Evolutionary conservation across 371 early-diverging fungal genomes (phyloP), one percentile per base, ranked within the genome.

Genomic region (Circinella minor): DNA sequence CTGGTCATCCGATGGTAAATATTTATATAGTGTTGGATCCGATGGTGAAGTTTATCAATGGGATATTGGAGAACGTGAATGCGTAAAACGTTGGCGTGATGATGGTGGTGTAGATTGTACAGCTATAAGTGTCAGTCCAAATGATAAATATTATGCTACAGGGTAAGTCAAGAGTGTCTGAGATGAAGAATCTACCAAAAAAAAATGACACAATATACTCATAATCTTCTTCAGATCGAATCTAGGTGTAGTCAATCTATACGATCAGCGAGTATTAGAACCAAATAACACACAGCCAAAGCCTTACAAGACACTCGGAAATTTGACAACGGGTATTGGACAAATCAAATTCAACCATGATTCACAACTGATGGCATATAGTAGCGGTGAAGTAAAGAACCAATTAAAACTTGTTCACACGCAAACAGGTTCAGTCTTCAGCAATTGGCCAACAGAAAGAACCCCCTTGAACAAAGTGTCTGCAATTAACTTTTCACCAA

Each of bases 211-310:
- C 60, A 37, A 17, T 20, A 20, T 37, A 61, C 17, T 51, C 9
- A 3, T 14, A 46, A 6, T 59, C 17, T 27, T 27, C 27, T 27
- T 2, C 20, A 89, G 93, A 34, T 93, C 94, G 9, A 74, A 82
- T 61, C 76, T 93, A 34, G 98, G 98, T 63, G 81, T 96, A 43
- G 96, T 97, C 63, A 97, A 96, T 76, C 70, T 98, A 7, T 97
- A 97, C 80, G 88, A 92, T 62, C 73, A 76, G 57, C 73, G 81
- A 36, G 84, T 82, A 36, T 74, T 86, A 48, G 49, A 74, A 18
- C 74, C 81, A 13, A 61, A 76, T 8, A 70, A 77, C 7, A 74
- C 60, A 13, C 73, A 48, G 11, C 94, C 95, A n/a, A 81, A 81
- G 55, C 93, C 96, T 36, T 70, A 90, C 70, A 95, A 96, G 69